phyloP scores from a whole-genome alignment of 176 grass and related monocot genomes.

The Aegilops bicornis region DNA sequence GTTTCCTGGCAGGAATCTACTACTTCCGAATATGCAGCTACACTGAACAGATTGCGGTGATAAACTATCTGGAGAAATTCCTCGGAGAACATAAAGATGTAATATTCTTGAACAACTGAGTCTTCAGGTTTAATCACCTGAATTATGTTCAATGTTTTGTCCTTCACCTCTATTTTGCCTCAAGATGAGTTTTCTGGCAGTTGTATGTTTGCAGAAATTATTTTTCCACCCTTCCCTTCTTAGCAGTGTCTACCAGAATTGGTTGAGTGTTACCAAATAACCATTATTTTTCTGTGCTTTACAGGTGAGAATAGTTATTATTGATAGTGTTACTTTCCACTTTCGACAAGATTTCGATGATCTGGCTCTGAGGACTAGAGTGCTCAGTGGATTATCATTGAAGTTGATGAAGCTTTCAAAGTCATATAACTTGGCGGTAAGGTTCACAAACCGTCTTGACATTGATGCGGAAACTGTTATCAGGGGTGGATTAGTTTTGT shows the following conservation, averaged over 20 bases:
- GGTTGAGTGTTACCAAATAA: not conserved
- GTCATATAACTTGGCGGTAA: slow-evolving; percentile 68
- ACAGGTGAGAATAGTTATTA: slow-evolving; percentile 79
- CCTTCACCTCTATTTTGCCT: not conserved
- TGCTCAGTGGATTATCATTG: slow-evolving; percentile 84
- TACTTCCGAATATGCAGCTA: slow-evolving; percentile 98
- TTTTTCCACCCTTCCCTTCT: not conserved
- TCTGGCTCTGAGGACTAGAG: slow-evolving; percentile 73
- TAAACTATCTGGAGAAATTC: slow-evolving; percentile 94
- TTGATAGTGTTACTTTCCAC: slow-evolving; percentile 97
- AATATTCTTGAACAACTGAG: slow-evolving; percentile 36
- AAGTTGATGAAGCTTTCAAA: slow-evolving; percentile 87
- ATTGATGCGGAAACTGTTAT: not conserved
- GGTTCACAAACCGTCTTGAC: slow-evolving; percentile 2
- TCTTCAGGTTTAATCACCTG: slow-evolving; percentile 14
- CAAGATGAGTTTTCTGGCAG: slow-evolving; percentile 2
- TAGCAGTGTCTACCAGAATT: not conserved
- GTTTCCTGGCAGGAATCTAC: slow-evolving; percentile 79
- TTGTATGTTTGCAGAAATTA: not conserved
- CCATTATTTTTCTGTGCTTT: slow-evolving; percentile 18
- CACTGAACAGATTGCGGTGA: slow-evolving; percentile 91
- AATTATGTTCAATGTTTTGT: not conserved
- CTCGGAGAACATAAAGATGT: slow-evolving; percentile 80
- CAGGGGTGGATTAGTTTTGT: not conserved
- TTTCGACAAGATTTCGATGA: slow-evolving; percentile 98